Evolutionary conservation across 1,139 yeast species (phyloP).

Genomic region (Yamadazyma songkhlaensis): DNA sequence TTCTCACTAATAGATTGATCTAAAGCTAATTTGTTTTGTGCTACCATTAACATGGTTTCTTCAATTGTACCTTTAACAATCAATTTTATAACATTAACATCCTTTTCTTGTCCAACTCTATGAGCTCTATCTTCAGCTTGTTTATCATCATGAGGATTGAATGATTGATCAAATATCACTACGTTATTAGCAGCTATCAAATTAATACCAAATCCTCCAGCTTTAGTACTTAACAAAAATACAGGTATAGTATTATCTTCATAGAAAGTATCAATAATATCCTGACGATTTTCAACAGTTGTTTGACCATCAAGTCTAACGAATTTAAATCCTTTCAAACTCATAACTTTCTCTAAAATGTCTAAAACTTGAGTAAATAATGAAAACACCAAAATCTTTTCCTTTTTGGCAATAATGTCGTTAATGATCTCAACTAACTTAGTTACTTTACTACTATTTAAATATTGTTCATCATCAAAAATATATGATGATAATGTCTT

Average conservation of each 20-base stretch:
- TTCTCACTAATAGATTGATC: constrained; percentile 66
- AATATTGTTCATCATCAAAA: constrained; percentile 56
- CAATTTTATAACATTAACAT: constrained; percentile 76
- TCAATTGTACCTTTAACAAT: constrained; percentile 78
- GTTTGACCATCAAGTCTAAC: constrained; percentile 92
- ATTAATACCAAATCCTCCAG: constrained; percentile 98
- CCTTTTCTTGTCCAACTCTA: constrained; percentile 92
- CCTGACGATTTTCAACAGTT: constrained; percentile 89
- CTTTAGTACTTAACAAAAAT: constrained; percentile 86
- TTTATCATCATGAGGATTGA: constrained; percentile 96
- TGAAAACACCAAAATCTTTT: constrained; percentile 81
- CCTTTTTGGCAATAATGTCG: constrained; percentile 59
- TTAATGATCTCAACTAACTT: constrained; percentile 59
- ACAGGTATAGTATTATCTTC: constrained; percentile 82
- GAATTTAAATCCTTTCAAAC: constrained; percentile 65
- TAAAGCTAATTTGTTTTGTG: constrained; percentile 85
- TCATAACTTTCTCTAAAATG: constrained; percentile 74
- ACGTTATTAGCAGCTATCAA: constrained; percentile 94
- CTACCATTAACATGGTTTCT: constrained; percentile 81
- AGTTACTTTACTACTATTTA: constrained; percentile 75
- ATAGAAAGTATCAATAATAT: constrained; percentile 83
- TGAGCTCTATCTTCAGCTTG: constrained; percentile 99
- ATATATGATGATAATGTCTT: constrained; percentile 54
- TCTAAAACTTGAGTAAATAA: constrained; percentile 91
- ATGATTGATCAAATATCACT: constrained; percentile 86